Evolutionary conservation across 768 basidiomycete genomes (phyloP), one percentile per base, ranked within the genome.

Genomic region (Agrocybe chaxingu): DNA sequence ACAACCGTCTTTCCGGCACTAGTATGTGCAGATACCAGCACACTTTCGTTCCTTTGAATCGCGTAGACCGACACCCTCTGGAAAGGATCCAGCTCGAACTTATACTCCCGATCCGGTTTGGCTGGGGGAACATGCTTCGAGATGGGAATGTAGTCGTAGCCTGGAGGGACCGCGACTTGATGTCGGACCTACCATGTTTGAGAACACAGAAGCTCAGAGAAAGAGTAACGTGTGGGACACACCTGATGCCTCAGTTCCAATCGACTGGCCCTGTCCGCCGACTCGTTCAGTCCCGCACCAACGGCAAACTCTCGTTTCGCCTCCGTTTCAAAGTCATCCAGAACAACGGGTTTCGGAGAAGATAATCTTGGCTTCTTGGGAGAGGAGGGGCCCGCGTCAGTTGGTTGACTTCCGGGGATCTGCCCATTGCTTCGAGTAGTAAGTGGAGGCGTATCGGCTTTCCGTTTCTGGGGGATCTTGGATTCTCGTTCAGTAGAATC

Each of bases 1-100:
- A 99, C 97, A 55, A 98, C 97, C 2, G 97, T 99, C 73, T 99
- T 99, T 62, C 97, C 97, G 33, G 97, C 97, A 70, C 92, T 95
- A 4, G 97, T 99, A 73, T 99, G 97, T 0, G 97, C 97, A 18
- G 96, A 98, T 11, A 99, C 97, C 45, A 99, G 77, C 4, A 98
- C 96, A 61, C 90, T 93, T 73, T 99, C 97, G 65, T 97, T 96
- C 35, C 97, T 80, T 66, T 99, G 93, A 45, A 99, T 98, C 35
- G 93, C 94, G 55, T 90, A 81, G 7, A 98, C 84, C 2, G 96
- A 94, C 40, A 98, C 93, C 63, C 85, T 81, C 62, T 98, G 97
- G 73, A 99, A 99, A 12, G 97, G 96, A 71, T 99, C 97, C 45
- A 99, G 79, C 41, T 85, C 88, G 74, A 99, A 99, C 55, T 93